These are phyloP conservation scores for Colletotrichum tropicale DNA, from an alignment of 2,329 filamentous ascomycete genomes.

Conservation along the genomic window DNA sequence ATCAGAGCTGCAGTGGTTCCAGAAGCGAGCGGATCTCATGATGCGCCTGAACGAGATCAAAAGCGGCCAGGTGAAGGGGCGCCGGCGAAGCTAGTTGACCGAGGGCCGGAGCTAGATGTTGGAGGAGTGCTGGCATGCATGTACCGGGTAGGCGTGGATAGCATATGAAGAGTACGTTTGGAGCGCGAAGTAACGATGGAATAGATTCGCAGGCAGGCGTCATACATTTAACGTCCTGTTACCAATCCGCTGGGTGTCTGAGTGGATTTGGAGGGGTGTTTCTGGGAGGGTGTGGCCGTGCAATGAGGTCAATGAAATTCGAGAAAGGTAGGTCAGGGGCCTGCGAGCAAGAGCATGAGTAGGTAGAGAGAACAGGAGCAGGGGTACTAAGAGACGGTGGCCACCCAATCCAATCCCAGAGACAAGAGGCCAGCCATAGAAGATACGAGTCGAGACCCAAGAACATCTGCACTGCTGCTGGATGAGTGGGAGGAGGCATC, in stretches of 20 bases:
- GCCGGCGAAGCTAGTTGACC: conserved; percentile 18
- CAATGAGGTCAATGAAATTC: conserved; percentile 22
- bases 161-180: conserved; percentile 6
- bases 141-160: not conserved
- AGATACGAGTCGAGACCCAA: not conserved
- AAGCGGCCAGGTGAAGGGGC: conserved; percentile 17
- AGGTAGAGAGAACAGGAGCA: not conserved
- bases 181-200: not conserved
- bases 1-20: conserved; percentile 19
- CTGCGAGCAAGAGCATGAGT: not conserved
- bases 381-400: not conserved
- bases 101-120: conserved; percentile 19
- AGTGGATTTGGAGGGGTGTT: conserved; percentile 12
- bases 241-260: conserved; percentile 17
- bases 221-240: conserved; percentile 22
- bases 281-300: conserved; percentile 19
- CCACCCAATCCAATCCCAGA: not conserved
- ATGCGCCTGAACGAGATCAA: conserved; percentile 19
- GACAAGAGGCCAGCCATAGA: not conserved
- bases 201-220: conserved; percentile 14
- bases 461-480: not conserved
- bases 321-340: not conserved
- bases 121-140: conserved; percentile 4
- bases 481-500: not conserved
- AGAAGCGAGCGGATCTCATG: conserved; percentile 19